Evolutionary conservation across 768 basidiomycete genomes (phyloP).

Genomic region (Naganishia antarctica): DNA sequence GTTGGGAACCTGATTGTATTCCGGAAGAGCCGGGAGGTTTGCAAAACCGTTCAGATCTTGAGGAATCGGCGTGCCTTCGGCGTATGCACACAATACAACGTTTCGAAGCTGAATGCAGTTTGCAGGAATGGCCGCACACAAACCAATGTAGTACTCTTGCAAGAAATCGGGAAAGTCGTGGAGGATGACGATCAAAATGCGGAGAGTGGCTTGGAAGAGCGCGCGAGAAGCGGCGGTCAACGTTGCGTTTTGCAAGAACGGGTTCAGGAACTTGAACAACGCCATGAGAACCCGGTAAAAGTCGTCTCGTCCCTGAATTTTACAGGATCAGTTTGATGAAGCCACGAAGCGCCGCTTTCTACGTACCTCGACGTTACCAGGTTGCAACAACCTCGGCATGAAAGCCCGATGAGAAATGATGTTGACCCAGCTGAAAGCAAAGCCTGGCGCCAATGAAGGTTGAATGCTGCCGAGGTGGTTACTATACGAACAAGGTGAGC

Average conservation of each 20-base stretch:
- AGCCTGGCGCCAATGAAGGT: slow-evolving; percentile 93
- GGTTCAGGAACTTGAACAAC: slow-evolving; percentile 87
- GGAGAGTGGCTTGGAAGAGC: slow-evolving; percentile 82
- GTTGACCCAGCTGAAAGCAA: slow-evolving; percentile 97
- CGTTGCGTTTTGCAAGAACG: slow-evolving; percentile 72
- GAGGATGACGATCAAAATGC: slow-evolving; percentile 86
- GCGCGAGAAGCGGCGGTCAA: slow-evolving; percentile 74
- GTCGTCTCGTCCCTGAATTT: slow-evolving; percentile 75
- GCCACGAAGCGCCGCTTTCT: slow-evolving; percentile 14
- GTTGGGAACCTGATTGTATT: slow-evolving; percentile 87
- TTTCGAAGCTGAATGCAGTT: slow-evolving; percentile 94
- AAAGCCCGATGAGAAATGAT: slow-evolving; percentile 91
- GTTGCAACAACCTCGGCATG: slow-evolving; percentile 85
- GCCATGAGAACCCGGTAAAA: slow-evolving; percentile 92
- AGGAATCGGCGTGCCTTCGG: slow-evolving; percentile 66
- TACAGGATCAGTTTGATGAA: slow-evolving; percentile 26
- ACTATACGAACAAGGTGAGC: slow-evolving; percentile 51
- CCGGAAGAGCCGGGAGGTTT: slow-evolving; percentile 68
- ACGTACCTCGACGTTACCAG: slow-evolving; percentile 73
- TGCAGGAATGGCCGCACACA: slow-evolving; percentile 86
- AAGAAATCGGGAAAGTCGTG: slow-evolving; percentile 99
- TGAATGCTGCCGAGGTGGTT: slow-evolving; percentile 94
- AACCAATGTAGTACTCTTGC: slow-evolving; percentile 90
- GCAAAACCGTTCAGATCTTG: slow-evolving; percentile 31
- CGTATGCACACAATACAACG: slow-evolving; percentile 93